Evolutionary conservation across 768 basidiomycete species (phyloP), one percentile per base, ranked within the genome.

Genomic region (Tylopilus cervinicoccineus): DNA sequence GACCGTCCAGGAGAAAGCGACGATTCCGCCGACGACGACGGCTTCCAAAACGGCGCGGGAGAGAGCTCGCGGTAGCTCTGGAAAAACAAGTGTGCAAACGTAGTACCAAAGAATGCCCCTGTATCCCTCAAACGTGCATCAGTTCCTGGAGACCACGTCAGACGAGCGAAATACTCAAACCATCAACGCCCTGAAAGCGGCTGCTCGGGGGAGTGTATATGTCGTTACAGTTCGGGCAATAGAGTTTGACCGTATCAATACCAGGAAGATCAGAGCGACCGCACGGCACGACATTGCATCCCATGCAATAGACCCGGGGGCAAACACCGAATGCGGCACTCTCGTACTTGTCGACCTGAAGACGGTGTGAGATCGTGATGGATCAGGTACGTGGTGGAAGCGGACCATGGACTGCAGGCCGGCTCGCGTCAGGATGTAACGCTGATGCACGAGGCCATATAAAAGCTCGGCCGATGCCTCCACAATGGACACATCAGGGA

Each of bases 31-130:
- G 78, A 77, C 2, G 79, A 69, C 12, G 77, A 73, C n/a, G 82
- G 77, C 55, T 87, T 89, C 80, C 82, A 93, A 72, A 93, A 97
- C 2, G 94, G 92, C 22, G 92, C 90, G 0, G 94, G 89, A 9
- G 91, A 83, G n/a, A 94, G 79, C 65, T 95, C 93, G 22, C 90
- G 88, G 72, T 95, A 98, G 53, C 89, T 93, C 64, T 98, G 93
- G 78, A 98, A 98, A 73, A 98, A 95, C 22, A 99, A 77, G 61
- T 97, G 93, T 2, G 94, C 77, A 67, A 99, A 99, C n/a, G 95
- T 97, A 0, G 95, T 98, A 19, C 96, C 96, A 72, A 99, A 99
- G 73, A 97, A 99, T 11, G 96, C 96, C 53, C 95, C 94, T 97
- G 53, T 29, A 51, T 55, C 53, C 54, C 48, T 59, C 54, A 32